Percentiles rank a stretch among this genome's conserved stretches.
These are phyloP conservation scores for Cutaneotrichosporon curvatum DNA, from an alignment of 1,284 basidiomycete species.

Conservation along the genomic window DNA sequence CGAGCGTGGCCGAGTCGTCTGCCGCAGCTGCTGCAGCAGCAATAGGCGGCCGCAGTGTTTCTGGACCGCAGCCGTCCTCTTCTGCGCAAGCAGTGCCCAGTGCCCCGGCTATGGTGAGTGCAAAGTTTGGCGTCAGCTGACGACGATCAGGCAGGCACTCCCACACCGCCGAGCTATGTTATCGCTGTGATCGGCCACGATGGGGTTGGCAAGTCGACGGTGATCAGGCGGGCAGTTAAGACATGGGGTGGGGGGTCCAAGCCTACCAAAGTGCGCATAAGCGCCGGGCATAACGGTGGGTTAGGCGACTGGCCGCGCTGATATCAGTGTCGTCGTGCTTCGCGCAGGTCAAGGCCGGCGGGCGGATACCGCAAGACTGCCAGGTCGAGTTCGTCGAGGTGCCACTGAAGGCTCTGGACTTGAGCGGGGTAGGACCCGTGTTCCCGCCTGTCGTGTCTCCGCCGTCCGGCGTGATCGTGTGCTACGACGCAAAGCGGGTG, in stretches of 20 bases:
- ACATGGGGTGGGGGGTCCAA: slow-evolving; percentile 30
- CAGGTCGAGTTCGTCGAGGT: slow-evolving; percentile 41
- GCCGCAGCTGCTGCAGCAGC: too few relatives aligned
- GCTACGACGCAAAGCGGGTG: slow-evolving; percentile 39
- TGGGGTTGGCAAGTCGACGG: slow-evolving; percentile 40
- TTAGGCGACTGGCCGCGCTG: slow-evolving; percentile 1
- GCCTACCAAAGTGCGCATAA: slow-evolving; percentile 16
- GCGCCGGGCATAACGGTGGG: slow-evolving; percentile 21
- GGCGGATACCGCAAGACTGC: slow-evolving; percentile 26
- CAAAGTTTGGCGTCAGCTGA: too few relatives aligned
- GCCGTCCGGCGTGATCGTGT: slow-evolving; percentile 38
- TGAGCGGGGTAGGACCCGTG: slow-evolving; percentile 9
- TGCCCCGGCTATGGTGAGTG: too few relatives aligned
- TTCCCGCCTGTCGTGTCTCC: slow-evolving; percentile 29
- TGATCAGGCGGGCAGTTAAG: slow-evolving; percentile 36
- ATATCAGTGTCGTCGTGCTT: slow-evolving; percentile 29
- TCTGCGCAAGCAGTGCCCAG: too few relatives aligned
- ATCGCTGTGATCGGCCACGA: slow-evolving; percentile 41
- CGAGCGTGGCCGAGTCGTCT: too few relatives aligned
- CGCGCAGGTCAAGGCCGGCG: slow-evolving; percentile 35
- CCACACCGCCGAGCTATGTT: slow-evolving; percentile 23
- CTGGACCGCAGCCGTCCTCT: too few relatives aligned
- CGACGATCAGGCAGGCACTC: too few relatives aligned
- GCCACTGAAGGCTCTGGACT: slow-evolving; percentile 25
- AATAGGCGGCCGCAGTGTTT: too few relatives aligned